Evolutionary conservation across 106 monocot species (phyloP).

Genomic region (Dendrobium nobile): DNA sequence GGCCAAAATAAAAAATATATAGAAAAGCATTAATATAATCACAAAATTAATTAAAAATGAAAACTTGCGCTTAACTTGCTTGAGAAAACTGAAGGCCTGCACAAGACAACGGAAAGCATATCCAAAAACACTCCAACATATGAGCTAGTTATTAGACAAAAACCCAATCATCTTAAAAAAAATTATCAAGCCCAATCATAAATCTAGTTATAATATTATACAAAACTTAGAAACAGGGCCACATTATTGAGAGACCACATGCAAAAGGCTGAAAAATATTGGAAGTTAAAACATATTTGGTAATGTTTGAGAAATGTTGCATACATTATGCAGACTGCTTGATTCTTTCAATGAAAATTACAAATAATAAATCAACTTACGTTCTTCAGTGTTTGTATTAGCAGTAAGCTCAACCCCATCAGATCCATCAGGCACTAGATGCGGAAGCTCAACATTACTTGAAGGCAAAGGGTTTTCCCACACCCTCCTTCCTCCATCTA

Average conservation of each 20-base stretch:
- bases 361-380: constrained; percentile 42
- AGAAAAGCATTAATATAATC: background rate
- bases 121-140: background rate
- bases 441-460: constrained; percentile 29
- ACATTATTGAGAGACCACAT: background rate
- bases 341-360: background rate
- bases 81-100: background rate
- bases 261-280: background rate
- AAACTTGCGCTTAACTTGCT: background rate
- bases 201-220: background rate
- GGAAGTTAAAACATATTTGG: background rate
- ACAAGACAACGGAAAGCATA: background rate
- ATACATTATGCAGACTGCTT: background rate
- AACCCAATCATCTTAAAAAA: background rate
- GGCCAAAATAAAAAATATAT: background rate
- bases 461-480: constrained; percentile 42
- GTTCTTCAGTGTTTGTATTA: constrained; percentile 44
- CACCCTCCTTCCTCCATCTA: constrained; percentile 47
- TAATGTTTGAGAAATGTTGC: background rate
- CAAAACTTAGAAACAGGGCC: background rate
- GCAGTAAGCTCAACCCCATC: constrained; percentile 24
- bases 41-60: background rate
- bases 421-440: constrained; percentile 25
- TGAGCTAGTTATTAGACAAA: background rate
- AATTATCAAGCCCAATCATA: background rate